These are phyloP conservation scores for Suillus paluster DNA, from an alignment of 768 basidiomycete species.

Conservation along the genomic window DNA sequence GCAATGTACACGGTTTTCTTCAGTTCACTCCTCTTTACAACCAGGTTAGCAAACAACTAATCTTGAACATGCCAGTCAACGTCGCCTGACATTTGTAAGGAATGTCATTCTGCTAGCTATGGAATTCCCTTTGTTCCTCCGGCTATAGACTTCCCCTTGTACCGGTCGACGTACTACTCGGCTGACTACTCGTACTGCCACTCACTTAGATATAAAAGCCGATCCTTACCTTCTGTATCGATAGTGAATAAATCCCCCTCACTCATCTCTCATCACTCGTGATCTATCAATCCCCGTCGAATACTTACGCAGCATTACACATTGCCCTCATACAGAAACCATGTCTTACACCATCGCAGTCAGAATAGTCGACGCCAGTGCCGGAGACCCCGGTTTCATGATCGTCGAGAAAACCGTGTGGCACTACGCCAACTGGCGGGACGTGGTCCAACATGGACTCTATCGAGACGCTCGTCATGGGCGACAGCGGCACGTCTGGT, in stretches of 20 bases:
- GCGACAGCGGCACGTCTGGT: conserved; percentile 46
- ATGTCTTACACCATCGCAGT: conserved; percentile 1
- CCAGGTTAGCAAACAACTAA: background rate
- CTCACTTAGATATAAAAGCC: no score
- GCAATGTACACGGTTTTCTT: background rate
- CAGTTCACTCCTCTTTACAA: background rate
- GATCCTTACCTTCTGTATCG: no score
- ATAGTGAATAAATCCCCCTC: no score
- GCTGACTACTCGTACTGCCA: no score
- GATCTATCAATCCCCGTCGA: no score
- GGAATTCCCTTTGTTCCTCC: no score
- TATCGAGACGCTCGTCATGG: conserved; percentile 35
- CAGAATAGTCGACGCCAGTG: background rate
- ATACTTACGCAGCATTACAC: no score
- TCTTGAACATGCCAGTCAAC: background rate
- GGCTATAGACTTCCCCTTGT: no score
- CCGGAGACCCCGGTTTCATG: background rate
- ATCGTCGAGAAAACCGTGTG: background rate
- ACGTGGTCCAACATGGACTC: conserved; percentile 33
- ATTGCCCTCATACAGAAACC: background rate
- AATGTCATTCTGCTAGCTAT: no score
- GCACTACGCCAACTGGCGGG: conserved; percentile 18
- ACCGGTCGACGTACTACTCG: no score
- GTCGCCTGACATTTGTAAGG: background rate
- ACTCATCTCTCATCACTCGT: no score